These are phyloP conservation scores for Backusella luteola DNA, from an alignment of 192 early-diverging fungal genomes.

Conservation along the genomic window DNA sequence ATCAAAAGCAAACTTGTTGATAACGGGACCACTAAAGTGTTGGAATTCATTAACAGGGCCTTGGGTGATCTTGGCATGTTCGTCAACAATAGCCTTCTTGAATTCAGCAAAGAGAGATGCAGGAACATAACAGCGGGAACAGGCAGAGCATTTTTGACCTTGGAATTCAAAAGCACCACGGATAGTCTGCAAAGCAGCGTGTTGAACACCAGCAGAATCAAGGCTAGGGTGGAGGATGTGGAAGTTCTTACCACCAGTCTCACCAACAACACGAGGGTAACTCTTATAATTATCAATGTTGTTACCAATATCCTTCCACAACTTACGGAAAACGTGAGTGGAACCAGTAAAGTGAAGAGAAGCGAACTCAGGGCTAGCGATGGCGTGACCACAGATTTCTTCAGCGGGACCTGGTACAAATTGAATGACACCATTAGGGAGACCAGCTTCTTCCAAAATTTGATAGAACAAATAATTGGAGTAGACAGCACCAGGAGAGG, in stretches of 20 bases:
- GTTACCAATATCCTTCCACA: slow-evolving; percentile 89
- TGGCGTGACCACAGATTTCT: slow-evolving; percentile 74
- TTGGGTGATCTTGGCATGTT: slow-evolving; percentile 75
- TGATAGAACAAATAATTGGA: slow-evolving; percentile 91
- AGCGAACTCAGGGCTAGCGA: slow-evolving; percentile 90
- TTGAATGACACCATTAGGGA: slow-evolving; percentile 96
- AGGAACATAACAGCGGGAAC: slow-evolving; percentile 89
- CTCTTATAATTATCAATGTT: slow-evolving; percentile 90
- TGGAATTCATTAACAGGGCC: slow-evolving; percentile 83
- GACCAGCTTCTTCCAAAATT: slow-evolving; percentile 92
- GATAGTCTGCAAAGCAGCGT: slow-evolving; percentile 87
- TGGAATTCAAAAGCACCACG: slow-evolving; percentile 95
- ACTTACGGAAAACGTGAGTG: slow-evolving; percentile 87
- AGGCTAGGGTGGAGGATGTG: slow-evolving; percentile 80
- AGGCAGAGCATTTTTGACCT: slow-evolving; percentile 98
- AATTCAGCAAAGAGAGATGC: slow-evolving; percentile 79
- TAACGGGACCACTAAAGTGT: slow-evolving; percentile 89
- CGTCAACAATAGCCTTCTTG: slow-evolving; percentile 58
- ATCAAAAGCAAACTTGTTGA: slow-evolving; percentile 90
- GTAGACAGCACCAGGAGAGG: slow-evolving; percentile 80
- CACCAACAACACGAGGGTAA: slow-evolving; percentile 97
- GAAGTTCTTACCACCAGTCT: slow-evolving; percentile 99
- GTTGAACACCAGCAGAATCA: slow-evolving; percentile 67
- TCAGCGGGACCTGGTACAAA: slow-evolving; percentile 91
- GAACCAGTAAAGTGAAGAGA: slow-evolving; percentile 96